Evolutionary conservation across 1,284 basidiomycete species (phyloP).

Genomic region (Tremellales sp.): DNA sequence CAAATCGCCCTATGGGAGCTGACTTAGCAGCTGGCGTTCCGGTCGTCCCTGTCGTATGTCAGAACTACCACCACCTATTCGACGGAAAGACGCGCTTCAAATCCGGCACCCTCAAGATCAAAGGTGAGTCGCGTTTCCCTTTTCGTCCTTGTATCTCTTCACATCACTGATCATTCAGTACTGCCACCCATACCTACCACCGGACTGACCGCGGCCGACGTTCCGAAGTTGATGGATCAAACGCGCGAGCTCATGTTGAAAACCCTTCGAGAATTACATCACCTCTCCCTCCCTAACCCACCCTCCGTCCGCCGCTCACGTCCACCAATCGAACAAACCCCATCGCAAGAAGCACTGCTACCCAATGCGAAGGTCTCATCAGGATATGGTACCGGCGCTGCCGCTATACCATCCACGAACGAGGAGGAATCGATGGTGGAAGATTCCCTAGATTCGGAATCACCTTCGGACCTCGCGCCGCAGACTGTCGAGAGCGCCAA

Average conservation of each 20-base stretch:
- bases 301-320: slow-evolving; percentile 2
- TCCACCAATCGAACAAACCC: not conserved
- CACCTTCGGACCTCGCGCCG: not conserved
- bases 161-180: slow-evolving; percentile 54
- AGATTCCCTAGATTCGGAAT: slow-evolving; percentile 9
- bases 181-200: slow-evolving; percentile 52
- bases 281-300: slow-evolving; percentile 3
- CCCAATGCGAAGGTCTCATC: not conserved
- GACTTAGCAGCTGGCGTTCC: slow-evolving; percentile 56
- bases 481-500: slow-evolving; percentile 4
- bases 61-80: slow-evolving; percentile 85
- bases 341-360: not conserved
- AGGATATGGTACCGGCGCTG: not conserved
- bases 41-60: slow-evolving; percentile 85
- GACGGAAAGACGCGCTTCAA: slow-evolving; percentile 74
- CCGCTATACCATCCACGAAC: not conserved
- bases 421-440: slow-evolving; percentile 13
- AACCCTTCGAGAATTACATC: slow-evolving; percentile 39
- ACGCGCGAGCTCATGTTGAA: slow-evolving; percentile 49
- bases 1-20: not conserved
- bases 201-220: slow-evolving; percentile 49
- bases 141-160: slow-evolving; percentile 54
- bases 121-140: slow-evolving; percentile 57
- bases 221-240: slow-evolving; percentile 48
- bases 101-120: slow-evolving; percentile 73